These are phyloP conservation scores for Colletotrichum godetiae DNA, from an alignment of 2,329 filamentous ascomycete genomes.

Conservation along the genomic window DNA sequence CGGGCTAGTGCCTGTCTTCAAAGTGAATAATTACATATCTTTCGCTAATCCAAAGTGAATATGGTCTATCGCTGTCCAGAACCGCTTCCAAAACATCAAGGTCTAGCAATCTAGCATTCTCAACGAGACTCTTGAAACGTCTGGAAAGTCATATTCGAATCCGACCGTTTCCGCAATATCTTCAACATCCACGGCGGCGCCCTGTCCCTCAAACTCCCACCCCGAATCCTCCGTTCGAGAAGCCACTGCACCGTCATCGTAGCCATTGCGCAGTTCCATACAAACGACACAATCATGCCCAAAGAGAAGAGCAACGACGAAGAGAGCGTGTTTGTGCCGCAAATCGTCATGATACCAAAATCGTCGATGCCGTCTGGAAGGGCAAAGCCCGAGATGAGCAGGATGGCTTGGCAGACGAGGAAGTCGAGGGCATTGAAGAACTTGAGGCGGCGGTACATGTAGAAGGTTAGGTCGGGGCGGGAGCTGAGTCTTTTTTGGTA, in stretches of 20 bases:
- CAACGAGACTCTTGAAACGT: neutral
- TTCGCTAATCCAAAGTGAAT: too few relatives aligned
- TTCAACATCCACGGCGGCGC: slow-evolving; percentile 32
- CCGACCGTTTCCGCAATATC: slow-evolving; percentile 6
- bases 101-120: neutral
- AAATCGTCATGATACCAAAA: slow-evolving; percentile 25
- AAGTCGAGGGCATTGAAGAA: slow-evolving; percentile 27
- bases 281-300: slow-evolving; percentile 30
- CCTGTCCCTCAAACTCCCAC: slow-evolving; percentile 8
- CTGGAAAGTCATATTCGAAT: neutral
- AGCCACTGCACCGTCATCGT: slow-evolving; percentile 34
- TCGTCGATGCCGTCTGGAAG: slow-evolving; percentile 32
- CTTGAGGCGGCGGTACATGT: slow-evolving; percentile 28
- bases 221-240: slow-evolving; percentile 16
- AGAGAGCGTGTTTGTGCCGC: slow-evolving; percentile 20
- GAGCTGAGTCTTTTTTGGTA: slow-evolving; percentile 19
- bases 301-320: slow-evolving; percentile 25
- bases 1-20: too few relatives aligned
- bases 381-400: slow-evolving; percentile 30
- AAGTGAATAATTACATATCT: too few relatives aligned
- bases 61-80: too few relatives aligned
- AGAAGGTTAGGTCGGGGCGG: slow-evolving; percentile 19
- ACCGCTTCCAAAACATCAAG: too few relatives aligned
- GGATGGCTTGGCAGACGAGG: slow-evolving; percentile 24
- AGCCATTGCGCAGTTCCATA: slow-evolving; percentile 33